These are phyloP conservation scores for Thraustochytrium sp. DNA, from an alignment of 352 stramenopile genomes.

Conservation along the genomic window DNA sequence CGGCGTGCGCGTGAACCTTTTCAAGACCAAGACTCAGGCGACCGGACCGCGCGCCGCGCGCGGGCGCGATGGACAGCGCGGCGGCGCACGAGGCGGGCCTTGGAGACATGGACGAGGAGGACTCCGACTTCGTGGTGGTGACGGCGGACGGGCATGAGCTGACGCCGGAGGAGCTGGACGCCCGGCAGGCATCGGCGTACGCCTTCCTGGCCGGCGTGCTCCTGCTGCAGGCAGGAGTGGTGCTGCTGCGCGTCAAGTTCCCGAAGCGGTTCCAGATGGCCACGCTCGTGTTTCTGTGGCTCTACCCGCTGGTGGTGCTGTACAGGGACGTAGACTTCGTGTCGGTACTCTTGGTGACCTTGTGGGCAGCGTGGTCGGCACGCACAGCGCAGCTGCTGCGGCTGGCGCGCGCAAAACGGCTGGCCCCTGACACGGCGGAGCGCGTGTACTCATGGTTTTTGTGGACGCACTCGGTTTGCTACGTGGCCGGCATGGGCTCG, in stretches of 20 bases:
- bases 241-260: neutral
- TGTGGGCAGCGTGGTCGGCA: conserved; percentile 25
- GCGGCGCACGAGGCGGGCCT: neutral
- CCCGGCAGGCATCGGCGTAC: neutral
- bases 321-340: neutral
- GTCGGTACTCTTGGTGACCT: neutral
- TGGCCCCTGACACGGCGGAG: conserved; percentile 2
- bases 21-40: too few species aligned
- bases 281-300: conserved; percentile 36
- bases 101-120: neutral
- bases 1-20: too few species aligned
- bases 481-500: neutral
- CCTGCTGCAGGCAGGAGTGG: neutral
- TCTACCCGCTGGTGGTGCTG: conserved; percentile 22
- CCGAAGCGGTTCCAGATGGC: conserved; percentile 42
- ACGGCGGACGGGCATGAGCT: neutral
- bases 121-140: conserved; percentile 2
- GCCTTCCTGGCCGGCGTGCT: neutral
- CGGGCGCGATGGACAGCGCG: neutral
- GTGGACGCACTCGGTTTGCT: conserved; percentile 21
- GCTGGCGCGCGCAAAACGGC: neutral
- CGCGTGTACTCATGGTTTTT: conserved; percentile 42
- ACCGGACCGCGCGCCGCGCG: too few species aligned
- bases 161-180: neutral
- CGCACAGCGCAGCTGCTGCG: neutral